phyloP scores from a whole-genome alignment of 2,329 filamentous ascomycete species.

The Dactylellina cionopaga region DNA sequence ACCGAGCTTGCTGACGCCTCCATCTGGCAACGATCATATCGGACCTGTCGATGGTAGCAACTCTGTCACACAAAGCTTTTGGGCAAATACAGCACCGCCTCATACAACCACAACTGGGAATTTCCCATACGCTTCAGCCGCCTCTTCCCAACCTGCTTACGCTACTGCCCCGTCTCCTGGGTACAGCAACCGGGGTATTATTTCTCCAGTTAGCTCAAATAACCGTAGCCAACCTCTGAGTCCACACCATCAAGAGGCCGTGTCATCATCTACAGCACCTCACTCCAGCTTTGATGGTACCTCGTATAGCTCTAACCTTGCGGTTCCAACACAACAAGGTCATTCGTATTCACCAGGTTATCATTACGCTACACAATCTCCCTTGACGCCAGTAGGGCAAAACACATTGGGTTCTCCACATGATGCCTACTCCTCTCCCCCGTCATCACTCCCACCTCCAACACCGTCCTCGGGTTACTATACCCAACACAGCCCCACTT shows the following conservation, averaged over 20 bases:
- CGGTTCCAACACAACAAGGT: conserved; percentile 27
- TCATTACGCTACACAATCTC: conserved; percentile 27
- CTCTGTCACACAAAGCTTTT: conserved; percentile 40
- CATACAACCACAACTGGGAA: conserved; percentile 13
- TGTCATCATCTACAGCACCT: conserved; percentile 12
- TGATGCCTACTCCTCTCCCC: conserved; percentile 42
- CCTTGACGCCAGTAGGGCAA: conserved; percentile 34
- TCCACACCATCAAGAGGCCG: conserved; percentile 40
- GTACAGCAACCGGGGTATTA: conserved; percentile 27
- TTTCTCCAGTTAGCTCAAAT: conserved; percentile 33
- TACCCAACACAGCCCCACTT: conserved; percentile 37
- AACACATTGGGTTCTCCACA: conserved; percentile 37
- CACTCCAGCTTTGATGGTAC: conserved; percentile 29
- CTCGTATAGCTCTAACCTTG: conserved; percentile 27
- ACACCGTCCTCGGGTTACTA: conserved; percentile 48
- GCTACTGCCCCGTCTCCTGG: conserved; percentile 20
- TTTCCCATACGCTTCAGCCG: conserved; percentile 34
- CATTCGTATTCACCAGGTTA: conserved; percentile 33
- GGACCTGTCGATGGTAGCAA: conserved; percentile 34
- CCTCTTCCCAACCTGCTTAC: conserved; percentile 33
- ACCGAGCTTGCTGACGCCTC: conserved; percentile 38
- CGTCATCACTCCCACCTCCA: conserved; percentile 44
- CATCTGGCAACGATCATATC: conserved; percentile 43
- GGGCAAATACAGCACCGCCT: conserved; percentile 31
- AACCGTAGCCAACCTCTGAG: conserved; percentile 41